Evolutionary conservation across 805 yeast genomes (phyloP), one percentile per base, ranked within the genome.

Genomic region (Wickerhamiella kurtzmanii): DNA sequence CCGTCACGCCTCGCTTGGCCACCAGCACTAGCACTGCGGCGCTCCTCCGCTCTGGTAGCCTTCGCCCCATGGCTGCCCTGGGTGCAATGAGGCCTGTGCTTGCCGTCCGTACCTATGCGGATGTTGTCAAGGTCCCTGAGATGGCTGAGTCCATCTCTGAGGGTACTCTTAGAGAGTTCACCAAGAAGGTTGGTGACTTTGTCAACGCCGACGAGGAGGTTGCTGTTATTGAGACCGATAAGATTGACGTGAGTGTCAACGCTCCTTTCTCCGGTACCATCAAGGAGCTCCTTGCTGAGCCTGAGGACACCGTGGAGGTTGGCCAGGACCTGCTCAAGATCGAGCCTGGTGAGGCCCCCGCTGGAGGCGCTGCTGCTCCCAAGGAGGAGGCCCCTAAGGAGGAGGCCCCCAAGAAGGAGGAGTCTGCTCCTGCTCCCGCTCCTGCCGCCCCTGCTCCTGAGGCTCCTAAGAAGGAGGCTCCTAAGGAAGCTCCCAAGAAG

Each of bases 111-210:
- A 49, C 54, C 21, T 58, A 56, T 44, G 67, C 68, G 49, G 63
- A 65, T 48, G 58, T 60, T 43, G 94, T 89, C 45, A 84, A 87
- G 66, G 97, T 92, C 19, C 98, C 98, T 43, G 94, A 85, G 54
- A 87, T 92, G 96, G 97, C 98, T 40, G 98, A 92, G 70, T 88
- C 96, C 44, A 81, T 92, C 62, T 85, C 96, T 38, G 98, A 92
- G 67, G 98, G 98, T 64, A 85, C 97, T 44, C 74, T 92, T 55
- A 72, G 84, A 52, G 75, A 74, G 49, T 67, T 67, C 61, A 62
- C 63, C 44, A 68, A 68, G 61, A 68, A 76, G 51, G 86, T 87
- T 51, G 98, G 98, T 55, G 97, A 89, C 50, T 87, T 68, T 58
- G 89, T 89, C 47, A 76, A 74, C 49, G 77, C 70, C 56, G 97